These are phyloP conservation scores for Penicillium flavigenum DNA, from an alignment of 495 filamentous ascomycete species.

Conservation along the genomic window DNA sequence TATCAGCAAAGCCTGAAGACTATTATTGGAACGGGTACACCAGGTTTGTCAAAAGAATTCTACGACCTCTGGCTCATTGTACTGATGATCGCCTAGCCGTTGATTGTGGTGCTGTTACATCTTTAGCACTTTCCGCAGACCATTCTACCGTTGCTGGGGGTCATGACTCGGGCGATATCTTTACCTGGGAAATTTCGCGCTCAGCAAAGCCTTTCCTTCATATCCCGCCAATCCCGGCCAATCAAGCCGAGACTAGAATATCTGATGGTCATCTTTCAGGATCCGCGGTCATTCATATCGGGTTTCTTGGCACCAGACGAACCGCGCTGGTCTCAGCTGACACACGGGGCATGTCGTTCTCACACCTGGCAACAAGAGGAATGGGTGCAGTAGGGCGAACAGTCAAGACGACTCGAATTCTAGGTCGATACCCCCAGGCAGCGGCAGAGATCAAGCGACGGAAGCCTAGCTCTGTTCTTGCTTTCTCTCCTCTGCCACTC, in stretches of 20 bases:
- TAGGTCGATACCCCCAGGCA: conserved; percentile 82
- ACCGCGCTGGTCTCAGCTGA: conserved; percentile 98
- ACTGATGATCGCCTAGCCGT: conserved; percentile 57
- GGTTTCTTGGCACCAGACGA: conserved; percentile 92
- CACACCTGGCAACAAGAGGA: conserved; percentile 89
- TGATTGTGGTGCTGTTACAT: conserved; percentile 83
- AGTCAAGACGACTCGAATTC: conserved; percentile 84
- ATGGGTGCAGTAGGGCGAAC: conserved; percentile 80
- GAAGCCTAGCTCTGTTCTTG: conserved; percentile 93
- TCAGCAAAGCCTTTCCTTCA: conserved; percentile 84
- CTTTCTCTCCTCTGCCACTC: conserved; percentile 84
- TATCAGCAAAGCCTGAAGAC: conserved; percentile 92
- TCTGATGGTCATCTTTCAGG: conserved; percentile 80
- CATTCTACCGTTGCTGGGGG: conserved; percentile 87
- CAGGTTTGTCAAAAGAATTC: conserved; percentile 51
- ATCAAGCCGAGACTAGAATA: conserved; percentile 61
- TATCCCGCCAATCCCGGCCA: conserved; percentile 70
- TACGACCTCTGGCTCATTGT: neutral
- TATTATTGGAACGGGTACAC: conserved; percentile 91
- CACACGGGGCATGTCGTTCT: conserved; percentile 95
- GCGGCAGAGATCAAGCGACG: conserved; percentile 60
- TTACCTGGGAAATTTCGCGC: conserved; percentile 89
- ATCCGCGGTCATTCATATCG: conserved; percentile 77
- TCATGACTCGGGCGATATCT: conserved; percentile 87
- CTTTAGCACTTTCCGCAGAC: conserved; percentile 89